These are phyloP conservation scores for Coriaria nepalensis DNA, from an alignment of 306 rosid genomes.

Conservation along the genomic window DNA sequence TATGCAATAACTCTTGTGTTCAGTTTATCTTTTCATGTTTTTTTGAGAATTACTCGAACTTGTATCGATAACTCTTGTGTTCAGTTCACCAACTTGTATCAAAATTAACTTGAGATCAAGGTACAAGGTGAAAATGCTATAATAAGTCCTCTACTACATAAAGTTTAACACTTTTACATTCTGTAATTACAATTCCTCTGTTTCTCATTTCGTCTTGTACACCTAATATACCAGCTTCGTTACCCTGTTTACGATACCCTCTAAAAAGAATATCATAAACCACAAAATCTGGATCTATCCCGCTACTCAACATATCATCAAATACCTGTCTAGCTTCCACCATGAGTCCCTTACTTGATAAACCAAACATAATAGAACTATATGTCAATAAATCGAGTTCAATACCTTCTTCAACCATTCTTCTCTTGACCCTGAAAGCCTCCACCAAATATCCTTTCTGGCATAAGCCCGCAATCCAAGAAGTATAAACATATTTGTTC, in stretches of 20 bases:
- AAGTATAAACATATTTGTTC: conserved; percentile 24
- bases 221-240: conserved; percentile 16
- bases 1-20: too few relatives aligned
- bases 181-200: conserved; percentile 11
- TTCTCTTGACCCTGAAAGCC: conserved; percentile 24
- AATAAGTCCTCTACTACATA: too few relatives aligned
- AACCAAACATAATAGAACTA: conserved; percentile 20
- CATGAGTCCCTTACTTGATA: conserved; percentile 26
- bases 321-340: conserved; percentile 28
- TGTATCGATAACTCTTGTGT: too few relatives aligned
- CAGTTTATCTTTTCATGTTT: too few relatives aligned
- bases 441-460: conserved; percentile 24
- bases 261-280: conserved; percentile 21
- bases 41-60: too few relatives aligned
- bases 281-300: conserved; percentile 19
- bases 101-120: too few relatives aligned
- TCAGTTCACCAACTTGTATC: too few relatives aligned
- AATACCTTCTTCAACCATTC: conserved; percentile 23
- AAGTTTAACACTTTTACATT: conserved; percentile 1
- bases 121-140: too few relatives aligned
- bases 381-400: conserved; percentile 28
- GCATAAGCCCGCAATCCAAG: conserved; percentile 30
- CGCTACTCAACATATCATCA: conserved; percentile 21
- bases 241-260: conserved; percentile 22
- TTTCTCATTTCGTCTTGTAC: conserved; percentile 24